phyloP scores from a whole-genome alignment of 2,329 filamentous ascomycete genomes.

The Trichoderma atrobrunneum region DNA sequence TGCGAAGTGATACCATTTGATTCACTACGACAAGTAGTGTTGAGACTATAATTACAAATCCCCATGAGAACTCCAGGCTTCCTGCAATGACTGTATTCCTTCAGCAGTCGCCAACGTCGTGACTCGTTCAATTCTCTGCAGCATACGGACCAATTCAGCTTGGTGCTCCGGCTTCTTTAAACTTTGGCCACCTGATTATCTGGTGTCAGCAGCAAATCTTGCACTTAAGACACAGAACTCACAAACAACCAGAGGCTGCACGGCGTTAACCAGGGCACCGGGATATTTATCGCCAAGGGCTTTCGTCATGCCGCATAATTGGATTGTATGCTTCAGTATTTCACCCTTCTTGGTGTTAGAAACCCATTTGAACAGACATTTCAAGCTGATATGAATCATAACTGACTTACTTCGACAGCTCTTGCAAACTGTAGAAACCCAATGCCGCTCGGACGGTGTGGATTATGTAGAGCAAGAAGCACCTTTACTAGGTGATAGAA shows the following conservation, averaged over 20 bases:
- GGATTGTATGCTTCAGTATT: not conserved
- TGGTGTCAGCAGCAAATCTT: not conserved
- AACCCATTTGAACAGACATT: not conserved
- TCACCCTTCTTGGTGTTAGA: not conserved
- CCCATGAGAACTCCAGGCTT: not conserved
- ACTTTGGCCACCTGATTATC: not conserved
- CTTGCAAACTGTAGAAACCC: not conserved
- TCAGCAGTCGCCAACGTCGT: not conserved
- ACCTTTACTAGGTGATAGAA: not conserved
- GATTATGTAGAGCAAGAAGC: not conserved
- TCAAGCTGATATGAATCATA: not conserved
- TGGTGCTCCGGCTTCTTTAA: not conserved
- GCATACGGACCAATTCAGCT: not conserved
- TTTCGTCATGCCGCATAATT: conserved; percentile 1
- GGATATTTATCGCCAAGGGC: not conserved
- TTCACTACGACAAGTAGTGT: not conserved
- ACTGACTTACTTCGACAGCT: not conserved
- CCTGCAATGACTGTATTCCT: not conserved
- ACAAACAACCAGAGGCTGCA: not conserved
- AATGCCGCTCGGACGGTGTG: not conserved
- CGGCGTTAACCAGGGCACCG: not conserved
- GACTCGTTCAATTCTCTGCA: not conserved
- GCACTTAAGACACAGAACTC: not conserved
- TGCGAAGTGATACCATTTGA: not conserved
- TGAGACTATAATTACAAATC: not conserved